These are phyloP conservation scores for Keqinozyma sinolaborantium DNA, from an alignment of 1,139 yeast genomes.

Conservation along the genomic window DNA sequence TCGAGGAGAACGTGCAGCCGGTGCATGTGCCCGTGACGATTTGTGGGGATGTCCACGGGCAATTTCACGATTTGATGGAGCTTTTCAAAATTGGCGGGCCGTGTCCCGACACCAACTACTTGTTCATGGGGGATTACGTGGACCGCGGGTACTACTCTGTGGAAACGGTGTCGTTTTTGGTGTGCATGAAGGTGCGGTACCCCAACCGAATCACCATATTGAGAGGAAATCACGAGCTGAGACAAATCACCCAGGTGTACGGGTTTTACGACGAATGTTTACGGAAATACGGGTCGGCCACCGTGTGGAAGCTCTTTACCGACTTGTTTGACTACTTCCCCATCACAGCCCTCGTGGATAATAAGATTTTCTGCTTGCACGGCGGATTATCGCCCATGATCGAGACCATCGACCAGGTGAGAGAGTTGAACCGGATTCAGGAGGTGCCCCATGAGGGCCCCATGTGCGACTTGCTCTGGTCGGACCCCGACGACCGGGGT, in stretches of 20 bases:
- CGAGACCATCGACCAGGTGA: slow-evolving; percentile 82
- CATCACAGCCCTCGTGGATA: slow-evolving; percentile 88
- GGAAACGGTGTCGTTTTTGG: slow-evolving; percentile 86
- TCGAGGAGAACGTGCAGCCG: slow-evolving; percentile 91
- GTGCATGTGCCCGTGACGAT: slow-evolving; percentile 94
- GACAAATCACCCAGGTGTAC: slow-evolving; percentile 96
- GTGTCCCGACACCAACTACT: slow-evolving; percentile 74
- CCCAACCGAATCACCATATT: slow-evolving; percentile 92
- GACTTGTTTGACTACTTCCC: slow-evolving; percentile 91
- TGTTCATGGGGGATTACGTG: slow-evolving; percentile 92
- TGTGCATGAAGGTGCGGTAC: slow-evolving; percentile 89
- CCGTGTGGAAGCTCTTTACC: slow-evolving; percentile 79
- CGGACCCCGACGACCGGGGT: slow-evolving; percentile 94
- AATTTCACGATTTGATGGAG: slow-evolving; percentile 91
- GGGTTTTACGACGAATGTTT: slow-evolving; percentile 98
- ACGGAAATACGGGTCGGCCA: slow-evolving; percentile 91
- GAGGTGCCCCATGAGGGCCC: slow-evolving; percentile 99
- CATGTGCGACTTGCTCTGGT: slow-evolving; percentile 97
- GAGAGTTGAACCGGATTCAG: slow-evolving; percentile 81
- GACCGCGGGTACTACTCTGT: slow-evolving; percentile 94
- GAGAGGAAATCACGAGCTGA: slow-evolving; percentile 95
- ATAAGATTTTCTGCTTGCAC: slow-evolving; percentile 89
- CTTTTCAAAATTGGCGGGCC: slow-evolving; percentile 93
- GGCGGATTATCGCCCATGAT: slow-evolving; percentile 97
- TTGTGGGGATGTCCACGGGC: slow-evolving; percentile 98